Conservation (phyloP, 352 stramenopile genomes). For the Blastocystis sp. region DNA sequence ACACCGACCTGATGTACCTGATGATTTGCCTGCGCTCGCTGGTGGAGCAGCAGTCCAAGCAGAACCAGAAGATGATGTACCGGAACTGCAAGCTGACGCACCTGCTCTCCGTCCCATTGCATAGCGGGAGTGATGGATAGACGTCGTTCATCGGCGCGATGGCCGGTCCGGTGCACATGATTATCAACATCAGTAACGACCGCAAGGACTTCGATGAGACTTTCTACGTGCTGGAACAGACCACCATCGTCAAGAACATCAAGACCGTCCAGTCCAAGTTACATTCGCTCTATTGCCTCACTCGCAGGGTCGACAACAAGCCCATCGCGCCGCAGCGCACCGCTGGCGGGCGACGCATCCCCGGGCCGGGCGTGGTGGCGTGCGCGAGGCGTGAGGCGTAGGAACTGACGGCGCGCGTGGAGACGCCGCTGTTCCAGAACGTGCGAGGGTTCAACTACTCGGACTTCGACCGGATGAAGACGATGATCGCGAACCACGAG, state of each 20-base stretch:
- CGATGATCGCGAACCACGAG: not conserved
- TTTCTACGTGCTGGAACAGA: slow-evolving; percentile 47
- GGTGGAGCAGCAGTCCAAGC: slow-evolving; percentile 24
- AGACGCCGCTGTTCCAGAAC: not conserved
- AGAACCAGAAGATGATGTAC: slow-evolving; percentile 49
- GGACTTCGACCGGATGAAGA: slow-evolving; percentile 23
- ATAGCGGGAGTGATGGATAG: not conserved
- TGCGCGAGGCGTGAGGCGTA: not conserved
- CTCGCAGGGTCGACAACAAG: slow-evolving; percentile 47
- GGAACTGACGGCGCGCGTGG: not conserved
- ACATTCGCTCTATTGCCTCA: not conserved
- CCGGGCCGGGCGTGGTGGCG: not conserved
- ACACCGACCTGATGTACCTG: slow-evolving; percentile 48
- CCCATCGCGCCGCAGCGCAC: slow-evolving; percentile 15
- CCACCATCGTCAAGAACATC: slow-evolving; percentile 37
- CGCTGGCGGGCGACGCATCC: slow-evolving; percentile 27
- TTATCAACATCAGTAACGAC: slow-evolving; percentile 58
- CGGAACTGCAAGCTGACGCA: slow-evolving; percentile 53
- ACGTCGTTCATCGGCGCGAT: slow-evolving; percentile 28
- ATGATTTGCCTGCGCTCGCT: slow-evolving; percentile 45
- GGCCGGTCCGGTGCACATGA: slow-evolving; percentile 53
- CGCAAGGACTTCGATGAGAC: slow-evolving; percentile 53
- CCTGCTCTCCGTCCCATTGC: not conserved
- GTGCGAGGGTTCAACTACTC: not conserved
- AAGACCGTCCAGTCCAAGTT: slow-evolving; percentile 50